These are phyloP conservation scores for Kazachstania viticola DNA, from an alignment of 805 yeast species.

Conservation along the genomic window DNA sequence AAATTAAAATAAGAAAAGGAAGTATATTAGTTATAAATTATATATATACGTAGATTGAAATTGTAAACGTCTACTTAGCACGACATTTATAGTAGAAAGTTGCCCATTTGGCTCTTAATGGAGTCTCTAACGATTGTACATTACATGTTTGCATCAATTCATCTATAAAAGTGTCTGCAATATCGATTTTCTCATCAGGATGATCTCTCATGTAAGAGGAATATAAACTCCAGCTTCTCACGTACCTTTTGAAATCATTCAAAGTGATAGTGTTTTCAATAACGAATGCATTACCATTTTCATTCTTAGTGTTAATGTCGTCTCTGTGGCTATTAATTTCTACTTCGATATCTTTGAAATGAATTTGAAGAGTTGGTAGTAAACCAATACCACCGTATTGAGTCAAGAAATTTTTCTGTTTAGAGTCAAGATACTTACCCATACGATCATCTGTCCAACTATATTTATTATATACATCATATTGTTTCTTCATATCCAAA, in stretches of 20 bases:
- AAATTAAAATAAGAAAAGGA: too few species aligned
- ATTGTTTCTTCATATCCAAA: conserved; percentile 39
- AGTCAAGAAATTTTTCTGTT: conserved; percentile 39
- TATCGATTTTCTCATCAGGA: conserved; percentile 30
- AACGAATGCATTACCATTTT: conserved; percentile 9
- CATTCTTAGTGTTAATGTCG: background rate
- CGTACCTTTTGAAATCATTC: conserved; percentile 36
- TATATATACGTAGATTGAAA: too few species aligned
- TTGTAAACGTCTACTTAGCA: too few species aligned
- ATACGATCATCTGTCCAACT: conserved; percentile 38
- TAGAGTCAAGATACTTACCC: conserved; percentile 65
- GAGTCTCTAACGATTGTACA: conserved; percentile 33
- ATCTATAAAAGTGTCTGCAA: conserved; percentile 36
- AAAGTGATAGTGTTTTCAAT: conserved; percentile 31
- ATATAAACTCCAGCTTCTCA: conserved; percentile 56
- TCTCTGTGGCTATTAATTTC: conserved; percentile 20
- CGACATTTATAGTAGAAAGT: conserved; percentile 38
- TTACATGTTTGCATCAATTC: conserved; percentile 34
- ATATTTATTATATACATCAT: conserved; percentile 43
- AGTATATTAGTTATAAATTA: too few species aligned
- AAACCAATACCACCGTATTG: conserved; percentile 7
- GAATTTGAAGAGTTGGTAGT: conserved; percentile 18
- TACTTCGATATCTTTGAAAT: conserved; percentile 32
- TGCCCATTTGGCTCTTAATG: conserved; percentile 40
- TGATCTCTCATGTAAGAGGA: conserved; percentile 44